Evolutionary conservation across 768 basidiomycete species (phyloP), one percentile per base, ranked within the genome.

Genomic region (Termitomyces sp.): DNA sequence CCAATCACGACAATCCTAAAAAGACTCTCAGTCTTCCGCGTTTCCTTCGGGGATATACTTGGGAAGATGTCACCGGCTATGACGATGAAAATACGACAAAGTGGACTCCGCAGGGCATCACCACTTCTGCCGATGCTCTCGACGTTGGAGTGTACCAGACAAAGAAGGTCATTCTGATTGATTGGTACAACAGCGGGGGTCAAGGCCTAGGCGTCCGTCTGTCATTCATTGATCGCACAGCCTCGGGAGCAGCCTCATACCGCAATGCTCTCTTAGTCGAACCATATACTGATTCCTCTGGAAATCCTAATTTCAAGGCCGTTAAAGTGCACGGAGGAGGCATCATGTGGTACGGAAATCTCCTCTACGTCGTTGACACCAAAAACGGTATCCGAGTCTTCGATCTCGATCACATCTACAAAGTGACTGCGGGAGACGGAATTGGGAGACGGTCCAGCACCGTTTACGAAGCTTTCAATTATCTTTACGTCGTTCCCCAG

Each of bases 101-200:
- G 52, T 60, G 59, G 59, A 56, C 55, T 21, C 59, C 59, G n/a
- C 59, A 60, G 40, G 59, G 59, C 9, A 60, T 60, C 32, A 60
- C 59, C 5, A 60, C 59, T n/a, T 60, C 59, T n/a, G 59, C 59
- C 10, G 59, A 60, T 41, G 59, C 59, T 28, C 35, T 60, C 19
- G 59, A 60, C 25, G 46, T 47, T 14, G 59, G 59, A 17, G 21
- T 56, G 11, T 60, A 60, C 39, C 48, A 60, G 44, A 49, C 27
- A 11, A 60, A 56, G 52, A 56, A 60, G 41, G 59, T 60, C 16
- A 60, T 60, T 28, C 23, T 60, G 6, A 53, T 60, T 12, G 59
- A 60, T 37, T 60, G 59, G 59, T 60, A 60, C 34, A 52, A 60
- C 41, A 56, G 55, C 9, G 51, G 50, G 10, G 55, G 45, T 2